Percentiles rank a stretch among this genome's conserved stretches.
phyloP scores from a whole-genome alignment of 768 basidiomycete genomes.

The Solioccasus polychromus region DNA sequence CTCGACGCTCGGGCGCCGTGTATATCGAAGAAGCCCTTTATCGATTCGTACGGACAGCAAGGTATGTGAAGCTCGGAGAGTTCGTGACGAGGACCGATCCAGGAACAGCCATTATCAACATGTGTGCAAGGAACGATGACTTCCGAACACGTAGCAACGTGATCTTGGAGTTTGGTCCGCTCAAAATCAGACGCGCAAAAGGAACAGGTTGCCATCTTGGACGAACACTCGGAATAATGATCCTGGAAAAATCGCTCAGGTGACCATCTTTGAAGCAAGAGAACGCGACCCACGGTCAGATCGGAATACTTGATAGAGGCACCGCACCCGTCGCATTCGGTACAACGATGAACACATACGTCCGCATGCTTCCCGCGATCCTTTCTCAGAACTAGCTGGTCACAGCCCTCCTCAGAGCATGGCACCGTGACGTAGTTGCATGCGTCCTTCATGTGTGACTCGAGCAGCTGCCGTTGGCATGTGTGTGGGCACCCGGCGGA shows the following conservation, averaged over 20 bases:
- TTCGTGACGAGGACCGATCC: slow-evolving; percentile 44
- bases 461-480: slow-evolving; percentile 66
- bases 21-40: slow-evolving; percentile 57
- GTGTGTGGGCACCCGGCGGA: slow-evolving; percentile 57
- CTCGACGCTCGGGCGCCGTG: slow-evolving; percentile 38
- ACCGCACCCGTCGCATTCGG: slow-evolving; percentile 41
- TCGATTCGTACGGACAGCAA: slow-evolving; percentile 55
- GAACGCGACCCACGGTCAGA: slow-evolving; percentile 34
- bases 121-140: slow-evolving; percentile 44
- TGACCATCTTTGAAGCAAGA: not conserved
- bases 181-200: slow-evolving; percentile 39
- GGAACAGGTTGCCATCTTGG: slow-evolving; percentile 36
- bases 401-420: slow-evolving; percentile 50
- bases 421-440: slow-evolving; percentile 57
- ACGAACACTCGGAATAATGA: slow-evolving; percentile 40
- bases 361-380: slow-evolving; percentile 43
- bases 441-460: slow-evolving; percentile 55
- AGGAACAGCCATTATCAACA: slow-evolving; percentile 48
- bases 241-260: slow-evolving; percentile 25
- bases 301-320: slow-evolving; percentile 32
- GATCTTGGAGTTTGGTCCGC: slow-evolving; percentile 34
- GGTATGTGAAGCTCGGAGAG: slow-evolving; percentile 37
- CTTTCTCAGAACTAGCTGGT: slow-evolving; percentile 41
- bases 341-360: slow-evolving; percentile 35
- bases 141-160: slow-evolving; percentile 39